phyloP scores from a whole-genome alignment of 1,284 basidiomycete genomes.

The Marasmius fiardii region DNA sequence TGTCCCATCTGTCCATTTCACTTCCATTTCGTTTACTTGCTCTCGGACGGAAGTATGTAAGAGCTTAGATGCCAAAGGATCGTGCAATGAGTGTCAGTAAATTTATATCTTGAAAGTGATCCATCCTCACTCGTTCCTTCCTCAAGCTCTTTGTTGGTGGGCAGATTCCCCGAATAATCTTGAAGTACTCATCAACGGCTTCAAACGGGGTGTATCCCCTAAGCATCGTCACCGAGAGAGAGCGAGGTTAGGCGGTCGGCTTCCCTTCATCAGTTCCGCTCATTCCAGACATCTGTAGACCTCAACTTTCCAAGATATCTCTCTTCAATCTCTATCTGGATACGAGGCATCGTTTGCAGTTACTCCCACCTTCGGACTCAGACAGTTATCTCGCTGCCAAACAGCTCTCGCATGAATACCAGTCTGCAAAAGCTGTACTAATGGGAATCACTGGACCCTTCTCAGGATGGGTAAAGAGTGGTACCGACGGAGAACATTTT shows the following conservation, averaged over 20 bases:
- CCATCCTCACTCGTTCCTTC: not conserved
- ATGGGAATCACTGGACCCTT: slow-evolving; percentile 43
- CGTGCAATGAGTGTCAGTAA: slow-evolving; percentile 64
- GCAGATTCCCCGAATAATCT: slow-evolving; percentile 39
- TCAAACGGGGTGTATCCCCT: slow-evolving; percentile 70
- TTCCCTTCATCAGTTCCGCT: not conserved
- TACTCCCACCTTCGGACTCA: not conserved
- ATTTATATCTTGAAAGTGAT: not conserved
- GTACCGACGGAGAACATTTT: slow-evolving; percentile 51
- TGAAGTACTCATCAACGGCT: slow-evolving; percentile 74
- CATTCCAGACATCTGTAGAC: slow-evolving; percentile 30
- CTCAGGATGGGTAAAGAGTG: slow-evolving; percentile 59
- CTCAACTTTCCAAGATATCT: slow-evolving; percentile 45
- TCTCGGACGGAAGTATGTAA: slow-evolving; percentile 42
- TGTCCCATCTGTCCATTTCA: slow-evolving; percentile 54
- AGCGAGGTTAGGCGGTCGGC: slow-evolving; percentile 44
- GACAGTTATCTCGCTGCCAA: slow-evolving; percentile 24
- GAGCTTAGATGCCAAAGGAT: slow-evolving; percentile 26
- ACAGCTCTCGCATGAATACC: slow-evolving; percentile 37
- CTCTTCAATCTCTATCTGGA: slow-evolving; percentile 29
- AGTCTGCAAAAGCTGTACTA: slow-evolving; percentile 43
- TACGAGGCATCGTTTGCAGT: not conserved
- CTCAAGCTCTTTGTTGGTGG: slow-evolving; percentile 65
- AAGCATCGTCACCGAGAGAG: slow-evolving; percentile 62
- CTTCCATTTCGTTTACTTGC: slow-evolving; percentile 53